Evolutionary conservation across 495 filamentous ascomycete species (phyloP), one percentile per base, ranked within the genome.

Genomic region (Cercophora newfieldiana): DNA sequence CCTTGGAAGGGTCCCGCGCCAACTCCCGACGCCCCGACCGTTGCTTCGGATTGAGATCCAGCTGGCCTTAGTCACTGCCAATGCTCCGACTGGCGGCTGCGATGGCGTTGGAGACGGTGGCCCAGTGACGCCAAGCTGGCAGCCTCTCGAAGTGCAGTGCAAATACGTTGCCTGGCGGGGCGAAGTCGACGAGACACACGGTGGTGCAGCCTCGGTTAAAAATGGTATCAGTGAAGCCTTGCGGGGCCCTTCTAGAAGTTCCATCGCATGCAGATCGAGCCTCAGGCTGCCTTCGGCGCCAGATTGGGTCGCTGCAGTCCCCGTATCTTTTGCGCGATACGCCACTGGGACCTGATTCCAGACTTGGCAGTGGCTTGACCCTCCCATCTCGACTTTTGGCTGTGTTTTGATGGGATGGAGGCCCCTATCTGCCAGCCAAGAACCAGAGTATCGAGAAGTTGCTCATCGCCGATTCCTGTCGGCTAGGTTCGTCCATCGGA

Each of bases 51-150:
- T 57, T 10, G 18, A 33, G 30, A 14, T 21, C 55, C 1, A 22
- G 21, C 55, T 18, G 55, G 18, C 18, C 55, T 57, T 57, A 57
- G 55, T 57, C 29, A 57, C 55, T 21, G 28, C n/a, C n/a, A 57
- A 28, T 16, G 10, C 37, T 44, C 55, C 55, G 14, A 30, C 25
- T 21, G 55, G 55, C 19, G 30, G 28, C 28, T 21, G 28, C 55
- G 25, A n/a, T 19, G n/a, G 8, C 28, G n/a, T n/a, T 10, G 26
- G 55, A 30, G 55, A 30, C 12, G 55, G 25, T 57, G 55, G 26
- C 30, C n/a, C 25, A 28, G 19, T 18, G 55, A 44, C 37, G 37
- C 37, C 37, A 44, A 44, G 37, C 10, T 16, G 37, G 37, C 37
- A 44, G 37, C 37, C 37, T 44, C 37, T 44, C 37, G 37, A 44